Evolutionary conservation across 768 basidiomycete species (phyloP), one percentile per base, ranked within the genome.

Genomic region (Candolleomyces aberdarensis): DNA sequence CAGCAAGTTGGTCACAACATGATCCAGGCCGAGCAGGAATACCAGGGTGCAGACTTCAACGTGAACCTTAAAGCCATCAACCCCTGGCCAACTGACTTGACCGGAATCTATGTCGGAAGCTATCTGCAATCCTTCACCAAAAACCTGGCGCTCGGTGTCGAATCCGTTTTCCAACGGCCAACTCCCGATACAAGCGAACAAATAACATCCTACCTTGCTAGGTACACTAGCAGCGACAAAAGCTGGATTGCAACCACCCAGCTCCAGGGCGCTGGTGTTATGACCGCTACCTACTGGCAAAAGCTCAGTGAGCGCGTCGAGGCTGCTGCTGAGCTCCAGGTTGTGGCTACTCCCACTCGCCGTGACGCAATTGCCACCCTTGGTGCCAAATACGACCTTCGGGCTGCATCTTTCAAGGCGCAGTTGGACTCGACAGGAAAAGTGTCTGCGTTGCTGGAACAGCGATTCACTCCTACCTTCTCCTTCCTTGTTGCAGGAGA

Each of bases 271-370:
- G 80, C 85, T 15, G 94, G 96, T 22, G 83, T 92, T 53, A 68
- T 97, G 26, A 91, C 95, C 74, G 86, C 95, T 31, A 96, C 94
- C 9, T 99, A 98, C 75, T 97, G 94, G 91, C 95, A 98, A 65
- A 95, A 93, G 71, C 77, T 99, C 62, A 89, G 89, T 72, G 93
- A 96, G 60, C 94, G 96, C 76, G 91, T 99, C 13, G 97, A 98
- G 63, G 94, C 96, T n/a, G 96, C 94, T 36, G 94, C 95, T 36
- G 96, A 98, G 67, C 75, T 99, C 60, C 88, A 94, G 71, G 74
- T 96, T 44, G 80, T 95, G 58, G 89, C 90, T 32, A 83, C 87
- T 19, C 89, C 91, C 8, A 79, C 80, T 59, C 88, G 92, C 69
- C 81, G 96, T 67, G 96, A 96, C 70, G 97, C 96, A 11, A 78